Evolutionary conservation across 2,329 filamentous ascomycete species (phyloP).

Genomic region (Bipolaris bicolor): DNA sequence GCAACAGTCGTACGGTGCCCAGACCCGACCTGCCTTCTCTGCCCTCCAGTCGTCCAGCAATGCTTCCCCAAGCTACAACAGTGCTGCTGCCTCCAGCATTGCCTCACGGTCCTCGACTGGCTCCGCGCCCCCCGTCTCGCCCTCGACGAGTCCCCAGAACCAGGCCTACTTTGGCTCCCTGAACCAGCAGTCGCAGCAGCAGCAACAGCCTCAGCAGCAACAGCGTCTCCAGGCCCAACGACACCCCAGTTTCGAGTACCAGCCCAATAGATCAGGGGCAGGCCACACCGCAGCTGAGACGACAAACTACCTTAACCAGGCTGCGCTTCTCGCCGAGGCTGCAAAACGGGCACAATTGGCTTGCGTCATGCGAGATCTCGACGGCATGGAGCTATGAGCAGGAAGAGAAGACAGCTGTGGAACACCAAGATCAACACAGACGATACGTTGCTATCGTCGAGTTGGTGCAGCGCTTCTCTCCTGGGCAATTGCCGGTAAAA

Average conservation of each 20-base stretch:
- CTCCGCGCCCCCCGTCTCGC: conserved; percentile 43
- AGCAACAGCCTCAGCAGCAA: conserved; percentile 37
- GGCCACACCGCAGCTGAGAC: conserved; percentile 54
- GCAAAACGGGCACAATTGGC: conserved; percentile 93
- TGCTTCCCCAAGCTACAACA: conserved; percentile 49
- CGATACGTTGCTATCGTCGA: neutral
- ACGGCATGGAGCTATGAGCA: conserved; percentile 65
- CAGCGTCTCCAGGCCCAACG: conserved; percentile 37
- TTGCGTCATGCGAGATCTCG: conserved; percentile 84
- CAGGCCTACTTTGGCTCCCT: conserved; percentile 43
- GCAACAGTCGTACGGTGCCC: conserved; percentile 27
- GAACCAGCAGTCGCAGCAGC: conserved; percentile 35
- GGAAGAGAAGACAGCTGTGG: neutral
- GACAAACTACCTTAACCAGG: conserved; percentile 74
- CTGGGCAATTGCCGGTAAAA: conserved; percentile 19
- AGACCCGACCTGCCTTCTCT: conserved; percentile 44
- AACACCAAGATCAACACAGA: neutral
- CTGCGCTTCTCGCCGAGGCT: conserved; percentile 87
- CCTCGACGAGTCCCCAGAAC: conserved; percentile 42
- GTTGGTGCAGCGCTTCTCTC: conserved; percentile 1
- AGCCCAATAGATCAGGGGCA: conserved; percentile 43
- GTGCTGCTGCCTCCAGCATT: conserved; percentile 51
- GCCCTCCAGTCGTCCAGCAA: conserved; percentile 43
- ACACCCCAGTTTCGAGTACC: conserved; percentile 43
- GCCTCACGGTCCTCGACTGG: conserved; percentile 43